These are phyloP conservation scores for Nevesoporus exiguus DNA, from an alignment of 768 basidiomycete species.

Conservation along the genomic window DNA sequence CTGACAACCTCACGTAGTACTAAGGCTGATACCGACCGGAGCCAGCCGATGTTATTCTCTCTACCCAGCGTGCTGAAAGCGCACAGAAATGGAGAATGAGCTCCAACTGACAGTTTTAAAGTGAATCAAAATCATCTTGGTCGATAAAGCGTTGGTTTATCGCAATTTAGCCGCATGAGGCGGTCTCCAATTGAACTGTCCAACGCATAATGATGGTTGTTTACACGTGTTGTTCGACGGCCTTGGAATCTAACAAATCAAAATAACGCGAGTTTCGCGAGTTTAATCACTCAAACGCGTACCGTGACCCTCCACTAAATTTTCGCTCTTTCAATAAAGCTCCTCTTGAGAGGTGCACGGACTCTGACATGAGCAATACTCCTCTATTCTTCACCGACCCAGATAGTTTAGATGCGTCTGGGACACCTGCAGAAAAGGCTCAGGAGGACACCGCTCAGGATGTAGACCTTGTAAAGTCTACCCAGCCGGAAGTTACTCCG, in stretches of 20 bases:
- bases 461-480: not conserved
- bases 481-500: not conserved
- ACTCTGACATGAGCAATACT: slow-evolving; percentile 11
- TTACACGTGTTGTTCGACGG: not conserved
- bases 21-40: too few species aligned
- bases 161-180: not conserved
- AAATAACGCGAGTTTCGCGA: slow-evolving; percentile 22
- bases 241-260: slow-evolving; percentile 17
- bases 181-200: too few species aligned
- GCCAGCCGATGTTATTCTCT: too few species aligned
- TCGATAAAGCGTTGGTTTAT: not conserved
- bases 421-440: not conserved
- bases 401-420: slow-evolving; percentile 42
- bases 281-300: slow-evolving; percentile 4
- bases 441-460: not conserved
- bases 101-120: too few species aligned
- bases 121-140: too few species aligned
- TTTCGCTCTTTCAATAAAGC: not conserved
- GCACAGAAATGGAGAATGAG: too few species aligned
- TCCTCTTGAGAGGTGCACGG: not conserved
- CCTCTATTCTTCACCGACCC: slow-evolving; percentile 60
- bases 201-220: not conserved
- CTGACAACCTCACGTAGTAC: too few species aligned
- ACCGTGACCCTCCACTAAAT: not conserved
- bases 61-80: too few species aligned